phyloP scores from a whole-genome alignment of 2,329 filamentous ascomycete species.

The Parasarocladium wereldwijsianum region DNA sequence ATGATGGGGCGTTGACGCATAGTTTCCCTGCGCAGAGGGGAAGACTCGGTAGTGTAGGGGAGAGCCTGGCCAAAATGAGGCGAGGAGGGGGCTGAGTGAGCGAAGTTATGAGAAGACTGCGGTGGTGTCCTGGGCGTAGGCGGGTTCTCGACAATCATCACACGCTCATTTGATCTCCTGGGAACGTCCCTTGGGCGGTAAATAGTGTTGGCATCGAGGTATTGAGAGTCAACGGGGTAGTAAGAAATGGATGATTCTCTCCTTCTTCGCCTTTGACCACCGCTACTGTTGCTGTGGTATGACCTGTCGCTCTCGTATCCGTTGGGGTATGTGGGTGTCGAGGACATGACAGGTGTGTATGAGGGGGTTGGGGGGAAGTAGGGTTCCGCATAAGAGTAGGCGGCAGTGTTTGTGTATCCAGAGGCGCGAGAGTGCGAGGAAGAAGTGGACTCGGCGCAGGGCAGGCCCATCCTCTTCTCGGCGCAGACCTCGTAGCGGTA shows the following conservation, averaged over 20 bases:
- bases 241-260: not conserved
- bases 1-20: constrained; percentile 19
- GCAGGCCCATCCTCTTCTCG: constrained; percentile 21
- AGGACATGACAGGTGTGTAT: constrained; percentile 16
- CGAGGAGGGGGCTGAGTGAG: constrained; percentile 26
- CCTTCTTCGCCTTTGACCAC: constrained; percentile 16
- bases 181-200: constrained; percentile 10
- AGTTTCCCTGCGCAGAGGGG: constrained; percentile 10
- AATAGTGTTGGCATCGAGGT: constrained; percentile 2
- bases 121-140: constrained; percentile 31
- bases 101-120: constrained; percentile 19
- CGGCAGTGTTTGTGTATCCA: constrained; percentile 13
- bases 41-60: constrained; percentile 13
- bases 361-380: constrained; percentile 26
- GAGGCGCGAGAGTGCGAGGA: constrained; percentile 25
- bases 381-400: constrained; percentile 14
- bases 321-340: constrained; percentile 18
- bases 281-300: constrained; percentile 15
- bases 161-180: constrained; percentile 23
- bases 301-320: constrained; percentile 23
- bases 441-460: constrained; percentile 24
- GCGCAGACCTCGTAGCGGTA: constrained; percentile 23
- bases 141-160: constrained; percentile 28
- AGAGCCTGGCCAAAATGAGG: constrained; percentile 12
- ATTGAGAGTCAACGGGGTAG: constrained; percentile 1